phyloP scores from a whole-genome alignment of 805 yeast genomes.

The Komagataella mondaviorum region DNA sequence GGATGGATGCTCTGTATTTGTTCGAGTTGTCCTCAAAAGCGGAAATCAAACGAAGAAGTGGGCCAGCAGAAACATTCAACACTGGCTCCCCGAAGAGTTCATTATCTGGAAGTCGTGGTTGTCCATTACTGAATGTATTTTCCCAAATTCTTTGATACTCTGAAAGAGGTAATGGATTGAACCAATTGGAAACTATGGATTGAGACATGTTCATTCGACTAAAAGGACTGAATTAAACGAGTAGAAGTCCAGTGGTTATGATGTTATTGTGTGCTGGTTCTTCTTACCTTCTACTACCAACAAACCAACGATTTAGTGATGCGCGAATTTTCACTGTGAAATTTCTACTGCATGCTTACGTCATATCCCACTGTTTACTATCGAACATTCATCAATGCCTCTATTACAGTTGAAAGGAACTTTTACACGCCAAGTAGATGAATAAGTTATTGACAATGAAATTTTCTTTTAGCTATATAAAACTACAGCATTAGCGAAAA shows the following conservation, averaged over 20 bases:
- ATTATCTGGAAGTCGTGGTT: neutral
- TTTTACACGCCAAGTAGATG: no score
- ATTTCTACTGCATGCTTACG: no score
- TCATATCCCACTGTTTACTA: no score
- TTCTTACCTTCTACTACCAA: no score
- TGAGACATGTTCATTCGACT: neutral
- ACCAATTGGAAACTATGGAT: conserved; percentile 10
- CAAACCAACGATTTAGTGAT: neutral
- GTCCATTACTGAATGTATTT: neutral
- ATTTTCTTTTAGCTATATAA: no score
- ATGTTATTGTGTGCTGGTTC: no score
- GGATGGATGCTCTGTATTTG: conserved; percentile 54
- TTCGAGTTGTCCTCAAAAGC: conserved; percentile 34
- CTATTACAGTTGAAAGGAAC: no score
- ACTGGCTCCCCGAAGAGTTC: conserved; percentile 13
- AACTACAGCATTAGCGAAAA: no score
- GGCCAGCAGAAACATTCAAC: conserved; percentile 58
- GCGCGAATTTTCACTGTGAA: neutral
- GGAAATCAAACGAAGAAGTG: conserved; percentile 56
- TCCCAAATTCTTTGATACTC: conserved; percentile 6
- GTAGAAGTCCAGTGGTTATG: neutral
- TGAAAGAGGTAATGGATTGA: conserved; percentile 14
- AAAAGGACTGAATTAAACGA: neutral
- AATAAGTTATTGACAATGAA: no score
- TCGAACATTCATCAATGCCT: no score